These are phyloP conservation scores for Xylariaceae sp. DNA, from an alignment of 2,329 filamentous ascomycete genomes.

Conservation along the genomic window DNA sequence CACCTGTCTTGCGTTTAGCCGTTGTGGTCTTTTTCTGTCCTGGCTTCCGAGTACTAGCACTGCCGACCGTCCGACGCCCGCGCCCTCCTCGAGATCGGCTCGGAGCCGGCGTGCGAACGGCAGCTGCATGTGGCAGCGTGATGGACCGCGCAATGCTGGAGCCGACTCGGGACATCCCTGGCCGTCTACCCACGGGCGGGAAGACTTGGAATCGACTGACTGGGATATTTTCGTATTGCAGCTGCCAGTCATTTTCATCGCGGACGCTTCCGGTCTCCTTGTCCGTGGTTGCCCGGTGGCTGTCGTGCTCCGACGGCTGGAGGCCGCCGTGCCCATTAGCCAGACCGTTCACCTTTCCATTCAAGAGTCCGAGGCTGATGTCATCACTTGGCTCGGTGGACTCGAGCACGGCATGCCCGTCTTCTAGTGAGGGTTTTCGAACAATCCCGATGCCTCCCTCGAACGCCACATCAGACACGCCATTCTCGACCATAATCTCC, in stretches of 20 bases:
- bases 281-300: slow-evolving; percentile 11
- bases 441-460: too few relatives aligned
- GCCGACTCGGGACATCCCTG: slow-evolving; percentile 40
- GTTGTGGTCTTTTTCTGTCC: slow-evolving; percentile 37
- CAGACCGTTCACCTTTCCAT: slow-evolving; percentile 26
- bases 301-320: slow-evolving; percentile 18
- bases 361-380: slow-evolving; percentile 14
- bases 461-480: too few relatives aligned
- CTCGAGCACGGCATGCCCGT: slow-evolving; percentile 31
- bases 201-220: slow-evolving; percentile 72
- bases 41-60: slow-evolving; percentile 28
- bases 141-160: slow-evolving; percentile 34
- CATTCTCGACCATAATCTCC: slow-evolving; percentile 28
- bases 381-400: slow-evolving; percentile 37
- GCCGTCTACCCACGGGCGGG: slow-evolving; percentile 55
- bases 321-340: slow-evolving; percentile 20
- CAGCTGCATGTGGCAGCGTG: slow-evolving; percentile 25
- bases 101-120: slow-evolving; percentile 30
- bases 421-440: slow-evolving; percentile 29
- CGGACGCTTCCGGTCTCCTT: slow-evolving; percentile 24
- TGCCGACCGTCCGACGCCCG: slow-evolving; percentile 33
- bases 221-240: slow-evolving; percentile 55
- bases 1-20: slow-evolving; percentile 52
- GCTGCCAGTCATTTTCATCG: slow-evolving; percentile 38
- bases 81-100: slow-evolving; percentile 33